Evolutionary conservation across 2,329 filamentous ascomycete species (phyloP), one percentile per base, ranked within the genome.

Genomic region (Neofusicoccum laricinum): DNA sequence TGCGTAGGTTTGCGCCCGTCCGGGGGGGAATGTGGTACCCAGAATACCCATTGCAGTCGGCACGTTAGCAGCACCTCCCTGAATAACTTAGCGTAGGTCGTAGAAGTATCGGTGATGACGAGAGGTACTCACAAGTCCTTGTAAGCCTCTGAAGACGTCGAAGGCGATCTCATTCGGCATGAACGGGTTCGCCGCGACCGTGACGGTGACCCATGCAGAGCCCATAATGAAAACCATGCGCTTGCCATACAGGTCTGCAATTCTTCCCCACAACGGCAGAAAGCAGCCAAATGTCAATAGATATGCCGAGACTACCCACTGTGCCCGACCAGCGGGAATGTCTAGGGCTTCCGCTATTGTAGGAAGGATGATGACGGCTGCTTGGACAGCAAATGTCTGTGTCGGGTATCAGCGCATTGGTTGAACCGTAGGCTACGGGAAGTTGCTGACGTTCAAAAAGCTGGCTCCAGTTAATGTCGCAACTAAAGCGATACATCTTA

Each of bases 31-130:
- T 0, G 86, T 89, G 2, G 85, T 84, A 0, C 87, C 87, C 1
- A 90, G 75, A 45, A 90, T 90, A 0, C 88, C 88, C 70, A 90
- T 86, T 0, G 88, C 88, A 0, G 87, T 89, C 0, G 88, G 88
- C 0, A 90, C 86, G 66, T 88, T 90, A 14, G 87, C 86, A 3
- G 88, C 88, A 40, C 85, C 85, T 1, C 87, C 87, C 76, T 85
- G 63, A 12, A 6, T 4, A 6, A 1, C 5, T 25, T 8, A 34
- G 3, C 25, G 25, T 49, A 41, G 51, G 30, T 10, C 46, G 8
- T 1, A 66, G 72, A 66, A 30, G 21, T 36, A 19, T 15, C 21
- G 4, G 4, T 25, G 8, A 41, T 14, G 4, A 15, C 11, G 10
- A 40, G 21, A 41, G 12, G 15, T 14, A 36, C 75, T 68, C 66